Base-by-base conservation (phyloP, 768 basidiomycete genomes). In the Russula dissimulans region DNA sequence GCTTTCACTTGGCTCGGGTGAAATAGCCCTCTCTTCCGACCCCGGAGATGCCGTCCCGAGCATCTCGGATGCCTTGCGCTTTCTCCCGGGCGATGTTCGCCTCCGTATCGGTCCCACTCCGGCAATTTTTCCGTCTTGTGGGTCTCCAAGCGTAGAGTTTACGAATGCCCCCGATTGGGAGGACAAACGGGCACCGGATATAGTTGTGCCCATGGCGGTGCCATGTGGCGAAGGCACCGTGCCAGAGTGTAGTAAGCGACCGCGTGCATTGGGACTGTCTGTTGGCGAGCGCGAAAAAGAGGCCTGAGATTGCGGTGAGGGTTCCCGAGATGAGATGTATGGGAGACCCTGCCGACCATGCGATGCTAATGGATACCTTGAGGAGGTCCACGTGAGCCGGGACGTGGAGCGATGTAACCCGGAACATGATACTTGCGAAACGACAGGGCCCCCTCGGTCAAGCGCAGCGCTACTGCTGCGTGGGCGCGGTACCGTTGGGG, bases 21-120 rank as follows among this genome's bases (percentile, higher is more conserved):
- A 62, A 12, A 57, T 3, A 0, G 38, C 60, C 31, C 50, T 51
- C 5, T 56, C 60, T 11, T 61, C 61, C 22, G 61, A 62, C 3
- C 51, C 61, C 22, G 61, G 61, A 0, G 61, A 57, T 3, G 45
- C 54, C 26, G 57, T 32, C 14, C 56, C 61, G 45, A 57, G 50
- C 61, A 62, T 62, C 50, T 62, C 61, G 12, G 56, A 57, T 26
- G 56, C 61, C 56, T 62, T 62, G 56, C 61, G 61, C 53, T 62
- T 62, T 36, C 61, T 44, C 17, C n/a, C 2, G 12, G 61, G 61
- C 17, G 61, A 38, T 26, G 51, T 57, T 42, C 45, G 56, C 32
- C 56, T 38, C 39, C 44, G 56, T 7, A 22, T 18, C 47, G 53
- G 17, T 5, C 29, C 18, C 51, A 22, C 22, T 14, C 43, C 55